These are phyloP conservation scores for Diaporthe longicolla DNA, from an alignment of 2,329 filamentous ascomycete genomes.

Conservation along the genomic window DNA sequence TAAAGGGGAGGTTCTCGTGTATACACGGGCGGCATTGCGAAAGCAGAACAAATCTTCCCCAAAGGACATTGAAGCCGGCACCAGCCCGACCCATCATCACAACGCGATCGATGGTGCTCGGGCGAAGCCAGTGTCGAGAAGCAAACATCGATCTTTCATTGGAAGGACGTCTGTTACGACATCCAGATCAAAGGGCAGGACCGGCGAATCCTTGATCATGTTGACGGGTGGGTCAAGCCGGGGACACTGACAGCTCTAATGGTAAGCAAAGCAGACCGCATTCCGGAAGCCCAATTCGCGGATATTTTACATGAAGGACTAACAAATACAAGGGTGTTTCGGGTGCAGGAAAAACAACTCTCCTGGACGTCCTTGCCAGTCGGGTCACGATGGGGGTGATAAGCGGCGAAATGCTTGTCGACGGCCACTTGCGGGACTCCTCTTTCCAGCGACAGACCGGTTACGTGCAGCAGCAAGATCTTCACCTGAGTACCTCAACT, in stretches of 20 bases:
- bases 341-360: neutral
- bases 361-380: neutral
- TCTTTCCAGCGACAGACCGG: neutral
- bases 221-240: neutral
- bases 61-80: no score
- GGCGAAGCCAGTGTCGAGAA: conserved; percentile 42
- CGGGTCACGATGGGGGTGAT: neutral
- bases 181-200: neutral
- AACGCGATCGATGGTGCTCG: no score
- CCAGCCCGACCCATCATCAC: no score
- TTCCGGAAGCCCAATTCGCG: no score
- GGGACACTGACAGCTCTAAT: neutral
- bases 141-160: neutral
- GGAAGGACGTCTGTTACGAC: neutral
- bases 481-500: neutral
- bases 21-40: conserved; percentile 71
- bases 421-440: conserved; percentile 50
- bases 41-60: conserved; percentile 56
- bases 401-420: neutral
- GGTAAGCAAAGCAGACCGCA: neutral
- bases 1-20: conserved; percentile 83
- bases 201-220: neutral
- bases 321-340: conserved; percentile 62
- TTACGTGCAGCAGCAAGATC: neutral
- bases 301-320: no score